These are phyloP conservation scores for Cystobasidiaceae sp. DNA, from an alignment of 1,284 basidiomycete genomes.

Conservation along the genomic window DNA sequence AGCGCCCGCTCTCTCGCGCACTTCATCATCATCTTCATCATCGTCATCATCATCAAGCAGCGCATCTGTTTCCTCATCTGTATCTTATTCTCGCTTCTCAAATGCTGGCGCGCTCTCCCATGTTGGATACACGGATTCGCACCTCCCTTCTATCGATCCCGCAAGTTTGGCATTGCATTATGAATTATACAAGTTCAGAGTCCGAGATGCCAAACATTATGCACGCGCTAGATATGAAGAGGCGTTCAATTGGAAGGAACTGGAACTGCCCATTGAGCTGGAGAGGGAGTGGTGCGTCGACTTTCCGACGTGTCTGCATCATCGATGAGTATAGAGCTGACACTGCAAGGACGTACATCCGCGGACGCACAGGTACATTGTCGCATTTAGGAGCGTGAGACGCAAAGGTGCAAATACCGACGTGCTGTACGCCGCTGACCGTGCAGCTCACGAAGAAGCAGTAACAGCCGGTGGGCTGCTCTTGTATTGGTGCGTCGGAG, in stretches of 20 bases:
- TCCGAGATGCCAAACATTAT: conserved; percentile 57
- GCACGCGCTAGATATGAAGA: conserved; percentile 60
- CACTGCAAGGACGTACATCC: too few species aligned
- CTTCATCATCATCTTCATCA: conserved; percentile 2
- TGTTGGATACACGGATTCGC: conserved; percentile 61
- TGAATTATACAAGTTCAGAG: conserved; percentile 70
- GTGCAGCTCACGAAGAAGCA: conserved; percentile 81
- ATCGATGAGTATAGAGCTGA: background rate
- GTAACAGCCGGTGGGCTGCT: conserved; percentile 48
- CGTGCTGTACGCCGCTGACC: conserved; percentile 72
- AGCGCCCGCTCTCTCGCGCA: conserved; percentile 38
- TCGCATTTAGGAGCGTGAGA: conserved; percentile 77
- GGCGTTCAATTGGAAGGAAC: conserved; percentile 81
- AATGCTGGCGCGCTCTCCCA: conserved; percentile 27
- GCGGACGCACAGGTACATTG: conserved; percentile 62
- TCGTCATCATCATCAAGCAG: background rate
- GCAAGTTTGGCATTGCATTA: conserved; percentile 77
- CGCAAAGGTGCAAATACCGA: conserved; percentile 50
- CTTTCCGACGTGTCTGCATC: background rate
- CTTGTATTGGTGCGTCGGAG: conserved; percentile 33
- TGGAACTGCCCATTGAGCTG: conserved; percentile 61
- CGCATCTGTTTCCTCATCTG: too few species aligned
- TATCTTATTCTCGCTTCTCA: too few species aligned
- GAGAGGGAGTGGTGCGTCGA: conserved; percentile 48
- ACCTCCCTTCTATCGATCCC: conserved; percentile 73